Conservation (phyloP, 257 asterid genomes). For the Nicotiana undulata region DNA sequence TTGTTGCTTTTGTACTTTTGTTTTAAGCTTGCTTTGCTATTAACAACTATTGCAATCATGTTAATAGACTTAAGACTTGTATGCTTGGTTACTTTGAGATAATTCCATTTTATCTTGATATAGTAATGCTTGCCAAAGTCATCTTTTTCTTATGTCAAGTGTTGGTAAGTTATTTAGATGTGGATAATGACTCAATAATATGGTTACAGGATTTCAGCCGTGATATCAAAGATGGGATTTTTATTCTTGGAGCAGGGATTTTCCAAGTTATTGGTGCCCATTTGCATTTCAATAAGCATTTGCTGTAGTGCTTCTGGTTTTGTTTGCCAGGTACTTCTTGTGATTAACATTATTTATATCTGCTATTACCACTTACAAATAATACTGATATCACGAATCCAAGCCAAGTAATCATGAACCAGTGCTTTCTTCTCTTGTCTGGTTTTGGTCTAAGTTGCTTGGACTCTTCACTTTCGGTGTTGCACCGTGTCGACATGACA, state of each 20-base stretch:
- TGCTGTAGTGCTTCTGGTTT: slow-evolving; percentile 94
- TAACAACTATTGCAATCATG: not conserved
- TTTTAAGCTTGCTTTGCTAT: not conserved
- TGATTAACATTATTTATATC: not conserved
- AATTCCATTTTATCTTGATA: not conserved
- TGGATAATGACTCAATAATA: not conserved
- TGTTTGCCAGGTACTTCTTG: slow-evolving; percentile 59
- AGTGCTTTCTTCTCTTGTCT: not conserved
- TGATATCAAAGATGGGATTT: slow-evolving; percentile 89
- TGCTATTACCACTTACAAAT: not conserved
- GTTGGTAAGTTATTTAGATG: not conserved
- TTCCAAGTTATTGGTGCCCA: slow-evolving; percentile 64
- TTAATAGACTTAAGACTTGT: not conserved
- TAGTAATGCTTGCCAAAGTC: not conserved
- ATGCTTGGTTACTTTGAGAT: not conserved
- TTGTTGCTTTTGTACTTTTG: not conserved
- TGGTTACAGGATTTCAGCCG: slow-evolving; percentile 75
- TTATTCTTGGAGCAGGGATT: slow-evolving; percentile 88
- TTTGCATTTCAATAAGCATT: slow-evolving; percentile 69
- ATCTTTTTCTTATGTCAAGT: not conserved
- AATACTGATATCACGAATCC: not conserved
- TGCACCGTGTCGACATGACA: too few relatives aligned
- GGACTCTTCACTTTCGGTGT: too few relatives aligned
- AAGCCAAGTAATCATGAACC: not conserved
- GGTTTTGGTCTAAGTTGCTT: not conserved